Evolutionary conservation across 768 basidiomycete species (phyloP).

Genomic region (Boletellus sp.): DNA sequence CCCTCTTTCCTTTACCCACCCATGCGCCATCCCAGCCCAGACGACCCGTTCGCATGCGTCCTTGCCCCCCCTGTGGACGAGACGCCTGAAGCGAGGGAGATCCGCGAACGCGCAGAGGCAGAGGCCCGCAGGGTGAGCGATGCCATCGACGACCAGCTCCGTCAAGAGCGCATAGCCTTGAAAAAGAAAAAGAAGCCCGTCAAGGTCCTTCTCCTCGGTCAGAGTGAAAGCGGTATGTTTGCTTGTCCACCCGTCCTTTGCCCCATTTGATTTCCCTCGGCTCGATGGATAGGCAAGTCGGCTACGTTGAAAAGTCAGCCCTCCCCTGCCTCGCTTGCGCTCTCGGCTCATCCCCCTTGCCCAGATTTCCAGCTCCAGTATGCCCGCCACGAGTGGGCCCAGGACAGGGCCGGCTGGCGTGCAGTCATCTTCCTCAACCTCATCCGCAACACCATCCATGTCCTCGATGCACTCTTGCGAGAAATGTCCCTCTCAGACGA

Average conservation of each 20-base stretch:
- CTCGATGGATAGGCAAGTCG: constrained; percentile 48
- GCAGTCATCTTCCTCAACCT: constrained; percentile 77
- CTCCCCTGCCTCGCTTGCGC: neutral
- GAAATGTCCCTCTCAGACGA: constrained; percentile 47
- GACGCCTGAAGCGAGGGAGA: constrained; percentile 49
- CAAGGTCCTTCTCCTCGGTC: constrained; percentile 71
- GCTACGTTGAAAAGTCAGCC: constrained; percentile 72
- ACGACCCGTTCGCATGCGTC: constrained; percentile 60
- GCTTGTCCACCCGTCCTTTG: neutral
- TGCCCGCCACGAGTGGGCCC: constrained; percentile 63
- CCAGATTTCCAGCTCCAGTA: constrained; percentile 75
- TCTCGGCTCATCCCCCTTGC: neutral
- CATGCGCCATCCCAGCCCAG: constrained; percentile 36
- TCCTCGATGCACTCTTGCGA: constrained; percentile 53
- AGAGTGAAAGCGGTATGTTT: constrained; percentile 61
- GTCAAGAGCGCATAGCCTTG: constrained; percentile 52
- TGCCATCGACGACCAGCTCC: constrained; percentile 71
- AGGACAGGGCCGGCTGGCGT: constrained; percentile 69
- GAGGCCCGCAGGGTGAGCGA: constrained; percentile 65
- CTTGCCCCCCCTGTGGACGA: constrained; percentile 66
- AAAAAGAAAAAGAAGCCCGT: constrained; percentile 66
- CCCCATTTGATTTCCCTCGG: neutral
- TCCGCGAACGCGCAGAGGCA: constrained; percentile 57
- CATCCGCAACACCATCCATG: constrained; percentile 64
- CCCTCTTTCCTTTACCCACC: neutral